A percentile compares a stretch with the other conserved stretches of the same genome.
Conservation (phyloP, 2,329 filamentous ascomycete species). For the Phoma sp. region DNA sequence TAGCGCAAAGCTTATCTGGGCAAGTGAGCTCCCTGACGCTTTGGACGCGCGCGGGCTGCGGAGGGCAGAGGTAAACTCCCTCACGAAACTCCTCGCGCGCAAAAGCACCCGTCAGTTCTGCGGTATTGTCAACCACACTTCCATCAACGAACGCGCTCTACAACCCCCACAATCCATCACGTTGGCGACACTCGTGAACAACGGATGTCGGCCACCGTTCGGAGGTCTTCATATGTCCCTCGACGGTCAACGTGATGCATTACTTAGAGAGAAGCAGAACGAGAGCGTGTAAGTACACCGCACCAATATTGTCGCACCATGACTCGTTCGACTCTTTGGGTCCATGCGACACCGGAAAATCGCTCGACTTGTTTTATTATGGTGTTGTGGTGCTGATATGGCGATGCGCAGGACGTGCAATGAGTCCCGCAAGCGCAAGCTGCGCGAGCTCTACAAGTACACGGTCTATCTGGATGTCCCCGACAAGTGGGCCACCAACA, state of each 20-base stretch:
- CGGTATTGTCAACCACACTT: constrained; percentile 37
- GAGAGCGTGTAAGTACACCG: constrained; percentile 52
- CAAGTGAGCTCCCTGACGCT: constrained; percentile 8
- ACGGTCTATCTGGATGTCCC: constrained; percentile 57
- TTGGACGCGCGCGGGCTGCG: constrained; percentile 1
- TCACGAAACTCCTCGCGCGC: constrained; percentile 26
- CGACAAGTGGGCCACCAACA: constrained; percentile 61
- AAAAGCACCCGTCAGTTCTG: constrained; percentile 31
- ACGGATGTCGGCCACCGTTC: constrained; percentile 55
- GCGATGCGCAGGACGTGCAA: constrained; percentile 56
- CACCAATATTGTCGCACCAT: constrained; percentile 41
- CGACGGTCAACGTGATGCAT: constrained; percentile 52
- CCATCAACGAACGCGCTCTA: constrained; percentile 43
- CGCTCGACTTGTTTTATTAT: constrained; percentile 47
- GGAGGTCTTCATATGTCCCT: constrained; percentile 56
- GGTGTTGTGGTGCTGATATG: constrained; percentile 47
- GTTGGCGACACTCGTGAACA: constrained; percentile 51
- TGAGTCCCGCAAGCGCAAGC: constrained; percentile 86
- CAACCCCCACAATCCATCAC: constrained; percentile 44
- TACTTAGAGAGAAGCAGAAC: constrained; percentile 49
- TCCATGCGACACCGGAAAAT: constrained; percentile 50
- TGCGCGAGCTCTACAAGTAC: constrained; percentile 84
- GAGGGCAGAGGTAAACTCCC: constrained; percentile 17
- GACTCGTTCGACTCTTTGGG: constrained; percentile 28
- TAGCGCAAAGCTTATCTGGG: constrained; percentile 36